Conservation (phyloP, 257 asterid species). For the Solanum tarapatanum region DNA sequence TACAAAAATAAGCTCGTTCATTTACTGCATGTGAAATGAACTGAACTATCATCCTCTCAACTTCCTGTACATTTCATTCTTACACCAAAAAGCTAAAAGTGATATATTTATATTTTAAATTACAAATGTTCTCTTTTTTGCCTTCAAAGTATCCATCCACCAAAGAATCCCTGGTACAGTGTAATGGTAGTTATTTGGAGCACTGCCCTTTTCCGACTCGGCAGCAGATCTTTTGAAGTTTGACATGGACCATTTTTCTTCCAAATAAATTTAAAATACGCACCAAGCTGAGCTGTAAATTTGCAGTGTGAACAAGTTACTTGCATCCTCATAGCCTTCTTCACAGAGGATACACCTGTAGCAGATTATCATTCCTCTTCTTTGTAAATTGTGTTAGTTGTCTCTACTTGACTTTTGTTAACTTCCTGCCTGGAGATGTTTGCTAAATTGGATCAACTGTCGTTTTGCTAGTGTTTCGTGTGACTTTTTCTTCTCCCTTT, state of each 20-base stretch:
- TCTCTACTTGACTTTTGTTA: not conserved
- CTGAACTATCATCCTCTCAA: not conserved
- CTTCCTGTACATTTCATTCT: not conserved
- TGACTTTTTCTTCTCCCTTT: not conserved
- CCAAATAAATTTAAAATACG: not conserved
- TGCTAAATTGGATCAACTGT: not conserved
- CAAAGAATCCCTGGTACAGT: not conserved
- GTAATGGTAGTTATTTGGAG: not conserved
- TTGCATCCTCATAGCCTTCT: not conserved
- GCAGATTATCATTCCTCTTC: not conserved
- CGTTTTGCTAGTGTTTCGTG: not conserved
- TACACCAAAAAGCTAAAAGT: not conserved
- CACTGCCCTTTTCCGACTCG: not conserved
- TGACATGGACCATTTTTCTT: not conserved
- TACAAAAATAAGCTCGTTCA: not conserved
- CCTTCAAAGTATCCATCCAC: not conserved
- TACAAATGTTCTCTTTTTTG: not conserved
- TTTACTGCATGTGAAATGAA: not conserved
- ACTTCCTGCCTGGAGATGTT: not conserved
- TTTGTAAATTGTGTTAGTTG: not conserved
- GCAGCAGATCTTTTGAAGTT: not conserved
- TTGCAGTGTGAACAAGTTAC: not conserved
- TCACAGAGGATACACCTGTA: not conserved
- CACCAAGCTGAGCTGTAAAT: not conserved
- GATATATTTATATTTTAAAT: not conserved